These are phyloP conservation scores for Symbiodinium natans DNA, from an alignment of 73 alveolate species.

Conservation along the genomic window DNA sequence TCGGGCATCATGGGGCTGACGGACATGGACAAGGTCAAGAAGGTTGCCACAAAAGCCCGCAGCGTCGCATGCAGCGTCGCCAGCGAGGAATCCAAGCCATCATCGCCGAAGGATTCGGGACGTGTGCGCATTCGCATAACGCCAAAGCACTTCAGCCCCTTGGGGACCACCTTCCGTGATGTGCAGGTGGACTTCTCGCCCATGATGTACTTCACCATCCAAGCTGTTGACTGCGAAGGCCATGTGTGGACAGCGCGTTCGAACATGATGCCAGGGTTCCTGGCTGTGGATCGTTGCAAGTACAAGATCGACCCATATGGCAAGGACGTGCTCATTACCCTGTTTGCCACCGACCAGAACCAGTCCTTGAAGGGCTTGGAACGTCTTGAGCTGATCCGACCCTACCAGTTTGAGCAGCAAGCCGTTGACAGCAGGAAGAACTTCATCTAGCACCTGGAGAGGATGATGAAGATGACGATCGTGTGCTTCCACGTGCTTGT, in stretches of 20 bases:
- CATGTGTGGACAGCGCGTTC: constrained; percentile 54
- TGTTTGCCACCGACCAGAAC: neutral
- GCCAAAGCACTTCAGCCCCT: constrained; percentile 53
- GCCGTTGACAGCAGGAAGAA: constrained; percentile 33
- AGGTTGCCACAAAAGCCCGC: neutral
- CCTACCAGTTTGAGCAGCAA: constrained; percentile 28
- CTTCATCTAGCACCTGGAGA: neutral
- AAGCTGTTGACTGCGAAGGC: constrained; percentile 54
- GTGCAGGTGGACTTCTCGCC: constrained; percentile 75
- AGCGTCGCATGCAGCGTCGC: neutral
- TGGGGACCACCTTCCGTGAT: constrained; percentile 42
- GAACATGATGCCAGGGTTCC: neutral
- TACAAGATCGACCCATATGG: constrained; percentile 45
- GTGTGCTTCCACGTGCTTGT: too few relatives aligned
- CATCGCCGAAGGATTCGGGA: neutral
- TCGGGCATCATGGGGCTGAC: neutral
- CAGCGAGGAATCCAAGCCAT: neutral
- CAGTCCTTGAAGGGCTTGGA: constrained; percentile 10
- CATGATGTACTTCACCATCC: neutral
- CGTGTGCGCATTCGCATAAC: constrained; percentile 28
- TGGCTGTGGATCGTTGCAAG: constrained; percentile 24
- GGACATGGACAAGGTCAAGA: neutral
- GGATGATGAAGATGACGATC: too few relatives aligned
- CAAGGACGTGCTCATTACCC: constrained; percentile 32
- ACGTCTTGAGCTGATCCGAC: constrained; percentile 3